Evolutionary conservation across 805 yeast genomes (phyloP).

Genomic region (Candida stauntonica): DNA sequence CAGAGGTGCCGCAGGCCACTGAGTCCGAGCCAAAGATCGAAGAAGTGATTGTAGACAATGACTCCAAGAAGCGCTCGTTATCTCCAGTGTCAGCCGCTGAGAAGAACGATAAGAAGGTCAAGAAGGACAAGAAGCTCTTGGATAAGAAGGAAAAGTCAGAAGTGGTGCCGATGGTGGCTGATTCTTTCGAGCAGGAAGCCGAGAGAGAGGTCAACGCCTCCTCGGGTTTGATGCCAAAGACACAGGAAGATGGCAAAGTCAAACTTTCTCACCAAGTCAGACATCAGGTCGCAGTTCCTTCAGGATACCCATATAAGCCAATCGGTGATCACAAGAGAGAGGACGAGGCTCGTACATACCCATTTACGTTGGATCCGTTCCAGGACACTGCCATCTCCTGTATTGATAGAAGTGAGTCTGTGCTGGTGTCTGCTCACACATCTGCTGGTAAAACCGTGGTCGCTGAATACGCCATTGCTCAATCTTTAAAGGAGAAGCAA

Average conservation of each 20-base stretch:
- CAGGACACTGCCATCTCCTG: conserved; percentile 96
- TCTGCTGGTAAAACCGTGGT: conserved; percentile 99
- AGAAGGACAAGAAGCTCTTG: conserved; percentile 29
- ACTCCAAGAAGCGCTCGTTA: conserved; percentile 23
- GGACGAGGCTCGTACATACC: conserved; percentile 83
- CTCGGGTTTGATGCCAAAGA: conserved; percentile 53
- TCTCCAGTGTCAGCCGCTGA: conserved; percentile 19
- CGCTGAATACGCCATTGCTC: conserved; percentile 98
- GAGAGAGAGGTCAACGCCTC: conserved; percentile 85
- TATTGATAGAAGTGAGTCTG: conserved; percentile 91
- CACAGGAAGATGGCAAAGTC: conserved; percentile 45
- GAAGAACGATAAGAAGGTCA: conserved; percentile 15
- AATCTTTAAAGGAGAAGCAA: conserved; percentile 89
- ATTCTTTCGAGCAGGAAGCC: conserved; percentile 83
- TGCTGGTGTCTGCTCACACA: conserved; percentile 95
- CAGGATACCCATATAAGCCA: conserved; percentile 82
- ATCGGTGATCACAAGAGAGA: conserved; percentile 80
- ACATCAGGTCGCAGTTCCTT: conserved; percentile 96
- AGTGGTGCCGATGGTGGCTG: conserved; percentile 74
- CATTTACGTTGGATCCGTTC: conserved; percentile 92
- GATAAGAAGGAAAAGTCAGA: conserved; percentile 41
- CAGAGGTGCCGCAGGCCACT: conserved; percentile 13
- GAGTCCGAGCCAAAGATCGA: conserved; percentile 9
- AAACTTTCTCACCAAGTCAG: conserved; percentile 89
- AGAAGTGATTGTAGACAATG: conserved; percentile 13